phyloP scores from a whole-genome alignment of 805 yeast genomes.

The Teunomyces cretensis region DNA sequence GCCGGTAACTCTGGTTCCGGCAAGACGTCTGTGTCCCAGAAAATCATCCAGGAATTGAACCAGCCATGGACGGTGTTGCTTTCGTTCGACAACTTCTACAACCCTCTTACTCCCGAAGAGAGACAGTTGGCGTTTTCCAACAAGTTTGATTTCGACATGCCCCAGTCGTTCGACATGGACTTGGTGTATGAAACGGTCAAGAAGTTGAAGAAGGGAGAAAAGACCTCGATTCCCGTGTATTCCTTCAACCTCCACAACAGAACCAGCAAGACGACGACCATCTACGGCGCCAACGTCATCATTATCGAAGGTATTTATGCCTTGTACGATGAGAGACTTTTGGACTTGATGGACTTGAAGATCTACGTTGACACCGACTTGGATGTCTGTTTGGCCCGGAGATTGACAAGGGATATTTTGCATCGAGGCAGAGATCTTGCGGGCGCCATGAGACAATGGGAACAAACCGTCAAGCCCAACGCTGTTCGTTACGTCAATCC shows the following conservation, averaged over 20 bases:
- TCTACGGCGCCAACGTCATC: constrained; percentile 93
- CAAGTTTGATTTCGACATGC: constrained; percentile 84
- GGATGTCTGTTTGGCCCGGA: constrained; percentile 87
- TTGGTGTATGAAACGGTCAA: constrained; percentile 60
- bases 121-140: constrained; percentile 61
- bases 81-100: constrained; percentile 89
- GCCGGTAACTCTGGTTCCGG: constrained; percentile 72
- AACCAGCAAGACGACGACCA: constrained; percentile 65
- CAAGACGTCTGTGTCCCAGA: constrained; percentile 86
- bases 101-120: constrained; percentile 64
- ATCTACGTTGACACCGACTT: constrained; percentile 92
- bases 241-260: constrained; percentile 71
- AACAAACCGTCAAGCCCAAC: constrained; percentile 86
- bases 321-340: constrained; percentile 63
- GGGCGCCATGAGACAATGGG: constrained; percentile 90
- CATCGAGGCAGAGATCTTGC: constrained; percentile 81
- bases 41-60: constrained; percentile 70
- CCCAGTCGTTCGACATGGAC: constrained; percentile 81
- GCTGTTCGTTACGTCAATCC: constrained; percentile 75
- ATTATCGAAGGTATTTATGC: constrained; percentile 92
- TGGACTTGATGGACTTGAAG: constrained; percentile 79
- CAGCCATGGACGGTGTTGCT: constrained; percentile 94
- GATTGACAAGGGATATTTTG: constrained; percentile 82
- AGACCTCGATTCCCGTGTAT: constrained; percentile 42
- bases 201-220: constrained; percentile 66